These are phyloP conservation scores for Blastocystis sp. DNA, from an alignment of 352 stramenopile species.

Conservation along the genomic window DNA sequence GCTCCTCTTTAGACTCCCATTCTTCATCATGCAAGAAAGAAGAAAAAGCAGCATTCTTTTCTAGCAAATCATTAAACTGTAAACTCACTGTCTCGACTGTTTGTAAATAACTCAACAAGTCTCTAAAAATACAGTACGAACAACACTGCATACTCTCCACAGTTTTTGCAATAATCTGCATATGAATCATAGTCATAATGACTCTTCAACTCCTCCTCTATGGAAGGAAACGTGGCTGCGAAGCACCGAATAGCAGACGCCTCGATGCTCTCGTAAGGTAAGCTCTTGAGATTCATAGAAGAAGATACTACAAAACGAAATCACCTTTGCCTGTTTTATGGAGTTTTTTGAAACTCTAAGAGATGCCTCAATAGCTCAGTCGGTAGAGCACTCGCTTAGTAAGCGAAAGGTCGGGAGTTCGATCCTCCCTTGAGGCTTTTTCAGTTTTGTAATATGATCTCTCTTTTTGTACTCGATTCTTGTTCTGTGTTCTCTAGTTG, in stretches of 20 bases:
- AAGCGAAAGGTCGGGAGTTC: slow-evolving; percentile 55
- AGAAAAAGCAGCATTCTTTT: background rate
- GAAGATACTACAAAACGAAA: background rate
- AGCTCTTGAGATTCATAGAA: background rate
- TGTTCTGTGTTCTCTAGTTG: background rate
- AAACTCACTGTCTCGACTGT: background rate
- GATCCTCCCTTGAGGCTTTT: slow-evolving; percentile 56
- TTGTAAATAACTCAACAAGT: background rate
- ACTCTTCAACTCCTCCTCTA: background rate
- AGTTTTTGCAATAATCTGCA: background rate
- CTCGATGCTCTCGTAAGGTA: slow-evolving; percentile 5
- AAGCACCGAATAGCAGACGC: background rate
- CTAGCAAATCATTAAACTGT: background rate
- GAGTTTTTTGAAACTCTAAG: background rate
- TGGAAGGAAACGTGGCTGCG: background rate
- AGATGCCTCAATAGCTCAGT: slow-evolving; percentile 50
- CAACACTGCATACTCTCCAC: background rate
- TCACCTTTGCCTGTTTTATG: background rate
- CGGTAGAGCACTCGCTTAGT: slow-evolving; percentile 57
- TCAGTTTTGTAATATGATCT: background rate
- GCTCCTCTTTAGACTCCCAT: too few species aligned
- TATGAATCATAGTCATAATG: background rate
- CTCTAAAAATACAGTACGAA: background rate
- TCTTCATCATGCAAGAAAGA: background rate
- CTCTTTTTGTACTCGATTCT: background rate